Evolutionary conservation across 2,329 filamentous ascomycete genomes (phyloP).

Genomic region (Neofusicoccum laricinum): DNA sequence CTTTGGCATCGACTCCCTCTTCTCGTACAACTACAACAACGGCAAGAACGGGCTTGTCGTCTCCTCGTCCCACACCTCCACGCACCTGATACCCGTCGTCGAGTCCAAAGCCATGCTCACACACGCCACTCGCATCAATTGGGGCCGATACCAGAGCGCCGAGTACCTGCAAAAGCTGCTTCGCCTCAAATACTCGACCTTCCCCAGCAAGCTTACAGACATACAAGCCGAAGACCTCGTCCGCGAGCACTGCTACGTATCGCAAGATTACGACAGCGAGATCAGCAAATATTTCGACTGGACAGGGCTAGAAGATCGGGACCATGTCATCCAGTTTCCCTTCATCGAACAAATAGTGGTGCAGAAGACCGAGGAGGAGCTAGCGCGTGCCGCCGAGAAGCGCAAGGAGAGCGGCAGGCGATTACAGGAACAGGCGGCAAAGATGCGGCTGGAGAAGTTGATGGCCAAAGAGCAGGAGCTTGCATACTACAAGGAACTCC

Average conservation of each 20-base stretch:
- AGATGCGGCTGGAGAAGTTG: conserved; percentile 92
- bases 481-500: conserved; percentile 87
- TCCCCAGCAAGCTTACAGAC: conserved; percentile 79
- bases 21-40: conserved; percentile 90
- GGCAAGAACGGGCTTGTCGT: conserved; percentile 85
- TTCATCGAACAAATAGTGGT: conserved; percentile 86
- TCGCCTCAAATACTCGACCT: conserved; percentile 84
- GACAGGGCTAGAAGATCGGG: conserved; percentile 85
- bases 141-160: conserved; percentile 86
- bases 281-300: conserved; percentile 77
- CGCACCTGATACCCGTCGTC: conserved; percentile 90
- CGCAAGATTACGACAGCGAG: conserved; percentile 77
- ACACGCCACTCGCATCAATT: conserved; percentile 86
- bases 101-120: conserved; percentile 79
- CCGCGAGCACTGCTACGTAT: conserved; percentile 85
- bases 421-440: conserved; percentile 92
- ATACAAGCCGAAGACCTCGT: conserved; percentile 87
- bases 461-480: conserved; percentile 95
- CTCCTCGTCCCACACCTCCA: conserved; percentile 89
- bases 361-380: conserved; percentile 92
- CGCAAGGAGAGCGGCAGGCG: conserved; percentile 91
- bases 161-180: conserved; percentile 91
- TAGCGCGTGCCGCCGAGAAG: conserved; percentile 84
- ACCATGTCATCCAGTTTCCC: conserved; percentile 87
- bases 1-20: conserved; percentile 94